Base-by-base conservation (phyloP, 2,329 filamentous ascomycete species). In the Metarhizium rileyi region DNA sequence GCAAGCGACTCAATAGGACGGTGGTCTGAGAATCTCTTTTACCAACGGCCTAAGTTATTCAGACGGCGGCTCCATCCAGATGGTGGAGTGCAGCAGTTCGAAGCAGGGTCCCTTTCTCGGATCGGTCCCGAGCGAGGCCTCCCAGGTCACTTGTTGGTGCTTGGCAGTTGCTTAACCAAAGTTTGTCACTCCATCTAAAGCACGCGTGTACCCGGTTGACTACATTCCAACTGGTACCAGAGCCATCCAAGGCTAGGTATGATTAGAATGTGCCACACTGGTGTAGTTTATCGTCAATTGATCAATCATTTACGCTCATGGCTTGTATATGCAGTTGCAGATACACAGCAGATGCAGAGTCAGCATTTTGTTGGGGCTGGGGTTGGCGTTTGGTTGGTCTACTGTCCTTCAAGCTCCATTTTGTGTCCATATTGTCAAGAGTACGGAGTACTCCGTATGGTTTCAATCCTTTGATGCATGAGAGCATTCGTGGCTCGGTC, bases 111-210 rank as follows among this genome's bases (percentile, higher is more conserved):
- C 41, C 41, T 28, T 30, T 38, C 43, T 50, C 48, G 48, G 50
- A 48, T 52, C 48, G 50, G 38, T 50, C 30, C 50, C 50, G 51
- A 50, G 41, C 48, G 44, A 47, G 51, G 50, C 46, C 46, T 51
- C 46, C 50, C 43, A 47, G 46, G 36, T 36, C 42, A 30, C 46
- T 36, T 43, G 36, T 35, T 48, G 18, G 10, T 36, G 35, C 35
- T 47, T 40, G 46, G 35, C 35, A 20, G 20, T 47, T 40, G 35
- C 14, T 12, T 23, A 22, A 42, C 38, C 9, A 23, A 38, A 18
- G 35, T n/a, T 41, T 44, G 28, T 43, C 20, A n/a, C n/a, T 25
- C 8, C 26, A 43, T 38, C 47, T 26, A 43, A 27, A 35, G 27
- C 14, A 26, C 16, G 5, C 22, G 20, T 40, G 36, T 16, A 18